Conservation (phyloP, 2,329 filamentous ascomycete genomes). For the Raffaelea albimanens region DNA sequence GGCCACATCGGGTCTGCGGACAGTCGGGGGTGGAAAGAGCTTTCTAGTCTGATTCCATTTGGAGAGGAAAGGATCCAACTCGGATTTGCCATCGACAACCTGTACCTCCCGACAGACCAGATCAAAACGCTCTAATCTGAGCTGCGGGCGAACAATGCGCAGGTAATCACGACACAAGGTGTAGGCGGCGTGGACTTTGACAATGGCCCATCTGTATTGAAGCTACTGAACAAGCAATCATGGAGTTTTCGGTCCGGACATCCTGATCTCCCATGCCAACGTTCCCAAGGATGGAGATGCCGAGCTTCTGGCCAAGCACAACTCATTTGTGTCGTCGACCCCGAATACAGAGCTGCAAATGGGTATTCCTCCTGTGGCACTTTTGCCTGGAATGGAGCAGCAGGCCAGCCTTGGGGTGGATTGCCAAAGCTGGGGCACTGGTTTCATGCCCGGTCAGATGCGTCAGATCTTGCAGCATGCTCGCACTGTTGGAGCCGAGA, state of each 20-base stretch:
- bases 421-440: conserved; percentile 21
- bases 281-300: conserved; percentile 23
- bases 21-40: too few relatives aligned
- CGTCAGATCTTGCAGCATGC: conserved; percentile 21
- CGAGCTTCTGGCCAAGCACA: conserved; percentile 21
- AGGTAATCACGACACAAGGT: conserved; percentile 32
- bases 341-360: conserved; percentile 43
- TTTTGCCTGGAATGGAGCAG: conserved; percentile 19
- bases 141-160: conserved; percentile 24
- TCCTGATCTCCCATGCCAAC: conserved; percentile 31
- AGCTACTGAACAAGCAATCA: conserved; percentile 21
- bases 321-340: conserved; percentile 31
- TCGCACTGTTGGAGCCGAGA: conserved; percentile 19
- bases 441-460: conserved; percentile 23
- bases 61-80: conserved; percentile 32
- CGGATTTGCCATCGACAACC: conserved; percentile 33
- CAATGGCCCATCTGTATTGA: conserved; percentile 11
- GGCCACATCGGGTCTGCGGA: conserved; percentile 33
- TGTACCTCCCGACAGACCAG: conserved; percentile 26
- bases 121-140: conserved; percentile 26
- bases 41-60: conserved; percentile 21
- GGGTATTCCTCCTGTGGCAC: conserved; percentile 27
- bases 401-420: conserved; percentile 24
- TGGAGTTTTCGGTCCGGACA: conserved; percentile 28
- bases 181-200: conserved; percentile 11